Conservation (phyloP, 192 early-diverging fungal genomes). For the Podila clonocystis region DNA sequence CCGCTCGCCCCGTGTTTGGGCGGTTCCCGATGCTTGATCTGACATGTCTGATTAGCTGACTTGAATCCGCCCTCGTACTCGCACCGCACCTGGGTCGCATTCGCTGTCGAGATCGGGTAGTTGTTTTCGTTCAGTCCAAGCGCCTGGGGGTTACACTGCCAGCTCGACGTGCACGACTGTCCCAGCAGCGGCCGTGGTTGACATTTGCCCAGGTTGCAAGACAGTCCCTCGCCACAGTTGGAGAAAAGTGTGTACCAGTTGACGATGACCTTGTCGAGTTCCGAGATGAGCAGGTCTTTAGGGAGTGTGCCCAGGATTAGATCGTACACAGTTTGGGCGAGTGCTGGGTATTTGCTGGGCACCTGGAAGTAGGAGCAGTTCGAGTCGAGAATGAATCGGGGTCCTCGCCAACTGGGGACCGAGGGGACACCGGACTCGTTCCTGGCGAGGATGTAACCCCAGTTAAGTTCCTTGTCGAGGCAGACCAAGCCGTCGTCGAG, state of each 20-base stretch:
- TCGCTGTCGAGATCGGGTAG: slow-evolving; percentile 23
- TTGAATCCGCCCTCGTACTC: slow-evolving; percentile 28
- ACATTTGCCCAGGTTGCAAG: slow-evolving; percentile 22
- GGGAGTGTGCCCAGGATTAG: slow-evolving; percentile 27
- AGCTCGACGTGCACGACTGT: slow-evolving; percentile 31
- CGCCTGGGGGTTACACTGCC: slow-evolving; percentile 41
- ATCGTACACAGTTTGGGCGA: slow-evolving; percentile 41
- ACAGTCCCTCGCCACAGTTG: slow-evolving; percentile 27
- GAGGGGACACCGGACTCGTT: slow-evolving; percentile 30
- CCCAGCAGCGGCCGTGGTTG: slow-evolving; percentile 15
- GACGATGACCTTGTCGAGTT: slow-evolving; percentile 17
- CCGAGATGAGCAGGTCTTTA: slow-evolving; percentile 25
- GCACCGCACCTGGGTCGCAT: slow-evolving; percentile 33
- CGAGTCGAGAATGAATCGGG: slow-evolving; percentile 10
- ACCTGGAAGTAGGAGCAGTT: slow-evolving; percentile 31
- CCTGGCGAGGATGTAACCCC: slow-evolving; percentile 36
- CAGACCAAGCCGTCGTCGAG: slow-evolving; percentile 39
- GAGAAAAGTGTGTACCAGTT: slow-evolving; percentile 42
- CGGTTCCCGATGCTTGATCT: slow-evolving; percentile 15
- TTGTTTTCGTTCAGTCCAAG: slow-evolving; percentile 44
- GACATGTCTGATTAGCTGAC: slow-evolving; percentile 34
- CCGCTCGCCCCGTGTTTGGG: not conserved
- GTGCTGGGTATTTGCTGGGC: slow-evolving; percentile 19
- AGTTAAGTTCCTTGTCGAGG: slow-evolving; percentile 22
- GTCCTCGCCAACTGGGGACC: slow-evolving; percentile 37